phyloP scores from a whole-genome alignment of 2,329 filamentous ascomycete species.

The Apiospora marii region DNA sequence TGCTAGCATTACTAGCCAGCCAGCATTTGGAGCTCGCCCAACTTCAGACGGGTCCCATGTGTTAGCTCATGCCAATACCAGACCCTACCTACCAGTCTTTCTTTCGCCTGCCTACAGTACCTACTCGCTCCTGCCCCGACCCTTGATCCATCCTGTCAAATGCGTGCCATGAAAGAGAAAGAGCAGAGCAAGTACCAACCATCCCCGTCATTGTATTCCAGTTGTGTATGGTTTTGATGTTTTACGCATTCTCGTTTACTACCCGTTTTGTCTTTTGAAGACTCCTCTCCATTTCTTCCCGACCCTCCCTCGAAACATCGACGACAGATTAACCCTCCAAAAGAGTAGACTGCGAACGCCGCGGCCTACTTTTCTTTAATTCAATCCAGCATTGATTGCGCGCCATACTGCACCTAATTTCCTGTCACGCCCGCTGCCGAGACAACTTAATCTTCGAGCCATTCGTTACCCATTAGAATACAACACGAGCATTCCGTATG shows the following conservation, averaged over 20 bases:
- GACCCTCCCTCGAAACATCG: neutral
- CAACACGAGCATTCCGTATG: slow-evolving; percentile 2
- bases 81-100: neutral
- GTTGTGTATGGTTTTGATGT: slow-evolving; percentile 20
- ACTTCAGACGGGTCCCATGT: slow-evolving; percentile 15
- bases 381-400: slow-evolving; percentile 21
- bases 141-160: slow-evolving; percentile 21
- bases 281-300: slow-evolving; percentile 1
- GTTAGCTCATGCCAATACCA: neutral
- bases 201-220: slow-evolving; percentile 8
- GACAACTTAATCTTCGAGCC: slow-evolving; percentile 19
- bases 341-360: slow-evolving; percentile 1
- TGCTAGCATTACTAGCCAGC: neutral
- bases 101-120: neutral
- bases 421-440: slow-evolving; percentile 3
- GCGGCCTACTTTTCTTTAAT: slow-evolving; percentile 5
- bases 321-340: neutral
- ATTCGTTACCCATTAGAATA: slow-evolving; percentile 12
- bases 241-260: slow-evolving; percentile 18
- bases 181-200: slow-evolving; percentile 16
- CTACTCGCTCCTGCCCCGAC: slow-evolving; percentile 13
- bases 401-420: slow-evolving; percentile 9
- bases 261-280: slow-evolving; percentile 13
- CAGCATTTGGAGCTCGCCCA: slow-evolving; percentile 8
- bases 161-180: slow-evolving; percentile 19